Base-by-base conservation (phyloP, 2,329 filamentous ascomycete species). In the Alternaria gansuensis region DNA sequence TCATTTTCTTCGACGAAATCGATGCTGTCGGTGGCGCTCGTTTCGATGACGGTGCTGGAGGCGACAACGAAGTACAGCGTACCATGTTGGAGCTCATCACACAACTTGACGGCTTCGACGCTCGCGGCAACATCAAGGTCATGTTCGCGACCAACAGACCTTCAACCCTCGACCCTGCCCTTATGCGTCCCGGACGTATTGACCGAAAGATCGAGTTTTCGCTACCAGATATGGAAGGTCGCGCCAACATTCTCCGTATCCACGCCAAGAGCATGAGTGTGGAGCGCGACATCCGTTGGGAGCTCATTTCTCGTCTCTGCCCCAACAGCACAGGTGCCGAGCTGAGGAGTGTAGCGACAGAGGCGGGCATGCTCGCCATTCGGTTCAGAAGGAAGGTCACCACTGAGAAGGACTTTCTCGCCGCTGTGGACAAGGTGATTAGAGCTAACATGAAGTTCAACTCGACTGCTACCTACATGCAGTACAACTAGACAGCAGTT, bases 251-350 rank as follows among this genome's bases (percentile, higher is more conserved):
- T 75, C 87, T 99, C 43, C 91, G 95, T 50, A 99, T 99, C 73
- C 95, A 98, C 82, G 95, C 95, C 72, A 99, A 98, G 90, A 96
- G 92, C 77, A 99, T 99, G 95, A 97, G 93, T 17, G 95, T 99
- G 36, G 95, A 99, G 86, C 88, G 95, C 52, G 95, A 99, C 76
- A 99, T 99, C 74, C 88, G 95, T 81, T 99, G 95, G 95, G 95
- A 99, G 83, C 86, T 99, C 66, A 98, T 99, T 76, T 97, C 93
- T 21, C 90, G 95, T 71, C 85, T 99, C 65, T 99, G 95, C 82
- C 95, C 95, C 67, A 99, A 99, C 81, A 91, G 93, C 52, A 99
- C 95, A 0, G 95, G 95, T 82, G 95, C 95, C 50, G 95, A 99
- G 81, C 82, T 99, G 77, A 88, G 95, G 74, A 96, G 92, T 82